These are phyloP conservation scores for Actinomortierella ambigua DNA, from an alignment of 371 early-diverging fungal genomes.

Conservation along the genomic window DNA sequence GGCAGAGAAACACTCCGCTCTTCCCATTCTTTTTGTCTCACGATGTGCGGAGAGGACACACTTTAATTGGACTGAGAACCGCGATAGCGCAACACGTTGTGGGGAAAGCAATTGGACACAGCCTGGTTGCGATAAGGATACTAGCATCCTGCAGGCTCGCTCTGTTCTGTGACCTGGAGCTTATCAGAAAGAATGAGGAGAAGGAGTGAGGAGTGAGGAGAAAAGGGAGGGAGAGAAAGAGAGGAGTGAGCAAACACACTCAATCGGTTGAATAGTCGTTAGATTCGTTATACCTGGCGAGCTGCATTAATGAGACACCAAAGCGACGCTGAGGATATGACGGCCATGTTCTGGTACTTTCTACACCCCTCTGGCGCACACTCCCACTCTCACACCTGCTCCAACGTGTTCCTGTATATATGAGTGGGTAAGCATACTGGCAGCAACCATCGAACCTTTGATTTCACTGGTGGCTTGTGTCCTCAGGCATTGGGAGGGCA, in stretches of 20 bases:
- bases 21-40: too few species aligned
- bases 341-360: neutral
- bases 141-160: too few species aligned
- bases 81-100: neutral
- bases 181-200: neutral
- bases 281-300: neutral
- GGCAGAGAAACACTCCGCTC: too few species aligned
- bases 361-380: too few species aligned
- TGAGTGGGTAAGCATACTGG: neutral
- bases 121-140: neutral
- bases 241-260: too few species aligned
- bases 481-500: too few species aligned
- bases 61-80: neutral
- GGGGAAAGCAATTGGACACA: neutral
- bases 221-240: too few species aligned
- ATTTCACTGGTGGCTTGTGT: too few species aligned
- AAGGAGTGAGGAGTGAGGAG: neutral
- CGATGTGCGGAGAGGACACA: neutral
- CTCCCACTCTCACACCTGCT: neutral
- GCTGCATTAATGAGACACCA: neutral
- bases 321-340: neutral
- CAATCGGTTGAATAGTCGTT: too few species aligned
- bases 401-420: neutral
- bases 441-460: too few species aligned
- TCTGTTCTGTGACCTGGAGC: too few species aligned